Base-by-base conservation (phyloP, 2,329 filamentous ascomycete species). In the Arthrobotrys iridis region DNA sequence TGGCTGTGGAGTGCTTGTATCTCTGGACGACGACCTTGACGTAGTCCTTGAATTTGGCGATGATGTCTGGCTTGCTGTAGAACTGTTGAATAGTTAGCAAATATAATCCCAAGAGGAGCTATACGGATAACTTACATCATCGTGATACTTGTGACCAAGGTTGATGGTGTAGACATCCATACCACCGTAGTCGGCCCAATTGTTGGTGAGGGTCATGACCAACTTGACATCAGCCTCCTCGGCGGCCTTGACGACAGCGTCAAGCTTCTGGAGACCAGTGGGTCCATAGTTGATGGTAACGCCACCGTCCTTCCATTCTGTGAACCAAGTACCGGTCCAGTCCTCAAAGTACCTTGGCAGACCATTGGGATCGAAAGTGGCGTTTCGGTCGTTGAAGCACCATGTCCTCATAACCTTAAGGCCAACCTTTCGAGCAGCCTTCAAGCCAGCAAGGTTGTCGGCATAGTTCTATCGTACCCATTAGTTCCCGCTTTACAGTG, bases 91-190 rank as follows among this genome's bases (percentile, higher is more conserved):
- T 85, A 41, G 18, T 57, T 57, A 35, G 7, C 26, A 43, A 2
- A 46, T n/a, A 46, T 41, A n/a, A 7, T n/a, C 7, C 13, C 20
- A 28, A 22, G 22, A 70, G 11, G 4, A 26, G 33, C 2, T n/a
- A 22, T 20, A 18, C 6, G 41, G 26, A n/a, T 0, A 48, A 26
- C 82, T 68, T 76, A 83, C 83, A 65, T 86, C 85, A 67, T 86
- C 85, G 70, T 87, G 85, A 48, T 86, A 87, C 22, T 81, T 80
- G 0, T 84, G 84, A 0, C 86, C 85, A 0, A 86, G 82, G 68
- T 88, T 87, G n/a, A 85, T 82, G 0, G 86, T 87, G 75, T 87
- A 88, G 0, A 87, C 84, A 33, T 87, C 86, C 85, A 87, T 87
- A n/a, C 86, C 86, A 15, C 86, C 86, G 59, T 87, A 88, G 64